These are phyloP conservation scores for Rehmannia glutinosa DNA, from an alignment of 257 asterid species.

Conservation along the genomic window DNA sequence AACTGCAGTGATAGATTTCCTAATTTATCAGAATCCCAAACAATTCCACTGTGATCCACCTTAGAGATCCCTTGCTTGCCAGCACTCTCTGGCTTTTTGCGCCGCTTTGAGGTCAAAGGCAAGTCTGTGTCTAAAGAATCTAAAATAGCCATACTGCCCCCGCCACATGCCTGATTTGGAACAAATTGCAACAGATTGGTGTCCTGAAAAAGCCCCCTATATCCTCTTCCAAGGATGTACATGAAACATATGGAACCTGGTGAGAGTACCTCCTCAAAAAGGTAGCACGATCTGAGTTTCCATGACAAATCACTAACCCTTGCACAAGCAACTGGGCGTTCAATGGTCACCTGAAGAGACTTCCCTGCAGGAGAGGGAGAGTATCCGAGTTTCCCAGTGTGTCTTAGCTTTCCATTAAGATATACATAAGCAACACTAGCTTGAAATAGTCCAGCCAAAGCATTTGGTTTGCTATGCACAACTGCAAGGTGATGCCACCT, in stretches of 20 bases:
- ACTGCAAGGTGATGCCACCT: conserved; percentile 99
- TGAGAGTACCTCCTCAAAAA: conserved; percentile 95
- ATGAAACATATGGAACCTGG: conserved; percentile 96
- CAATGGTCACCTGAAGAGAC: conserved; percentile 91
- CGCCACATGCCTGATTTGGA: conserved; percentile 98
- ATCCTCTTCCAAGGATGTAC: conserved; percentile 96
- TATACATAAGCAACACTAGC: conserved; percentile 95
- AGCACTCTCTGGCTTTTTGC: conserved; percentile 67
- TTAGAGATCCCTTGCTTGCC: conserved; percentile 70
- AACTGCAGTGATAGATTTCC: conserved; percentile 82
- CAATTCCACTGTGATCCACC: conserved; percentile 88
- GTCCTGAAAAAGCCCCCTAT: conserved; percentile 96
- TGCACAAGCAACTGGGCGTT: conserved; percentile 76
- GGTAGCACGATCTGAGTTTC: conserved; percentile 95
- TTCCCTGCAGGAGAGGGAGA: conserved; percentile 95
- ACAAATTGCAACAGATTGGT: conserved; percentile 82
- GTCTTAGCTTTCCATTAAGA: conserved; percentile 86
- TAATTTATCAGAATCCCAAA: conserved; percentile 92
- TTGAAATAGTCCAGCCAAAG: conserved; percentile 98
- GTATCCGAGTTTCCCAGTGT: conserved; percentile 95
- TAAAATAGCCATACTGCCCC: conserved; percentile 97
- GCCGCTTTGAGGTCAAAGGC: conserved; percentile 57
- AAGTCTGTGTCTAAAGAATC: conserved; percentile 90
- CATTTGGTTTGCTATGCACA: conserved; percentile 99
- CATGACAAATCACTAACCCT: conserved; percentile 83